Percentiles rank a stretch among this genome's conserved stretches.
phyloP scores from a whole-genome alignment of 176 grass and related monocot genomes.

The Thalia dealbata region DNA sequence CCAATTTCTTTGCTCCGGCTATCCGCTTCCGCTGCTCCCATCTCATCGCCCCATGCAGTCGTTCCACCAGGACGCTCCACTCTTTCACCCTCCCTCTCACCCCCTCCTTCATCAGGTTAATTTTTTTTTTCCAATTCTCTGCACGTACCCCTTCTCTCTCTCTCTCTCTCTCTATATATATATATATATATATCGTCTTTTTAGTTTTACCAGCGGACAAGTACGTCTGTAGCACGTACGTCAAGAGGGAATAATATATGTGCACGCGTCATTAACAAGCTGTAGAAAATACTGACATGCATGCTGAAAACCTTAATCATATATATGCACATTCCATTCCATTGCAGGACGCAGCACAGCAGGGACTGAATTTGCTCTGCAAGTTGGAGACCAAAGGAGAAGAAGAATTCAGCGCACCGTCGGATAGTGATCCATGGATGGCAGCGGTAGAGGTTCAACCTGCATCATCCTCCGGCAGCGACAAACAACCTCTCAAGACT shows the following conservation, averaged over 20 bases:
- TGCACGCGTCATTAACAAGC: no score
- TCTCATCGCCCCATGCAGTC: constrained; percentile 8
- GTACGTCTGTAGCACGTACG: no score
- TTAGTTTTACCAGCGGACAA: no score
- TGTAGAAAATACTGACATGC: no score
- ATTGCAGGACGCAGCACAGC: not conserved
- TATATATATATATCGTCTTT: no score
- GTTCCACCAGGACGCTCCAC: not conserved
- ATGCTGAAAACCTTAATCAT: not conserved
- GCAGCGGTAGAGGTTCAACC: constrained; percentile 1
- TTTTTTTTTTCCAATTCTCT: not conserved
- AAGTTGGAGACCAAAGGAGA: constrained; percentile 11
- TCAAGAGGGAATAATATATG: no score
- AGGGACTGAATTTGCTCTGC: constrained; percentile 5
- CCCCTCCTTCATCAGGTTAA: constrained; percentile 14
- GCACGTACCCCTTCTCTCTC: not conserved
- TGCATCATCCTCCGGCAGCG: constrained; percentile 1
- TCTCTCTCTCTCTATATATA: not conserved
- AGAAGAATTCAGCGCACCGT: not conserved
- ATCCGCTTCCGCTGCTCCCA: not conserved
- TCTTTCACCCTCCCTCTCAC: not conserved
- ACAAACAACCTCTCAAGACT: constrained; percentile 67
- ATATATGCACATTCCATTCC: not conserved
- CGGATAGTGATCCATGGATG: not conserved
- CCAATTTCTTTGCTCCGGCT: constrained; percentile 37